Evolutionary conservation across 352 stramenopile genomes (phyloP).

Genomic region (Elongisporangium anandrum): DNA sequence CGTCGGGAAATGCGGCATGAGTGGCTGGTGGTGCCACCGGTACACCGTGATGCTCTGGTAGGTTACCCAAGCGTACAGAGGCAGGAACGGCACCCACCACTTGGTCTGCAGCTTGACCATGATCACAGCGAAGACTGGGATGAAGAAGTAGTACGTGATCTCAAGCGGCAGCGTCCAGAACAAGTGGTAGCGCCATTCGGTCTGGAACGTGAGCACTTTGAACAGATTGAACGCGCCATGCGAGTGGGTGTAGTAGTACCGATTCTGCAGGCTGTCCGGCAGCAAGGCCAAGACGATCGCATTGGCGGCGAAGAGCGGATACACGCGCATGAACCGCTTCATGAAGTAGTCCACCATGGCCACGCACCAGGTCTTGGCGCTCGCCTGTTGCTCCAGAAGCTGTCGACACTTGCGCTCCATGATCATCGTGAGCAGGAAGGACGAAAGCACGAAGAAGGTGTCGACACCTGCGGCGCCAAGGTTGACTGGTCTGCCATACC

Average conservation of each 20-base stretch:
- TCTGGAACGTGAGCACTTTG: slow-evolving; percentile 38
- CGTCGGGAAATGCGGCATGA: slow-evolving; percentile 26
- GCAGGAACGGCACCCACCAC: slow-evolving; percentile 8
- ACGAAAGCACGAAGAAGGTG: slow-evolving; percentile 39
- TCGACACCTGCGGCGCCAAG: slow-evolving; percentile 27
- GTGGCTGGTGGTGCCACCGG: slow-evolving; percentile 15
- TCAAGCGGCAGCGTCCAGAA: slow-evolving; percentile 59
- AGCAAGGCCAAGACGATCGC: slow-evolving; percentile 25
- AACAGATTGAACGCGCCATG: slow-evolving; percentile 28
- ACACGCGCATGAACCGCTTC: slow-evolving; percentile 53
- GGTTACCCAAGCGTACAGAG: slow-evolving; percentile 13
- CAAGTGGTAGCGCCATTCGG: slow-evolving; percentile 28
- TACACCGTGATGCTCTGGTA: slow-evolving; percentile 14
- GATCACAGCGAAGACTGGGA: slow-evolving; percentile 21
- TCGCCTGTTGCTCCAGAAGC: slow-evolving; percentile 15
- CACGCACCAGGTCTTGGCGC: slow-evolving; percentile 5
- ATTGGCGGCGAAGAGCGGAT: slow-evolving; percentile 40
- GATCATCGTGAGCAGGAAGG: slow-evolving; percentile 37
- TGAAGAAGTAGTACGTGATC: slow-evolving; percentile 38
- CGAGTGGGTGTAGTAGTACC: slow-evolving; percentile 27
- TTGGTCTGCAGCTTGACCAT: slow-evolving; percentile 5
- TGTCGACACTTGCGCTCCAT: slow-evolving; percentile 26
- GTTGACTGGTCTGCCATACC: slow-evolving; percentile 19
- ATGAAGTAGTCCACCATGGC: slow-evolving; percentile 33
- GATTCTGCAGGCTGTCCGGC: slow-evolving; percentile 19